These are phyloP conservation scores for Cladosporium sp. DNA, from an alignment of 2,329 filamentous ascomycete species.

Conservation along the genomic window DNA sequence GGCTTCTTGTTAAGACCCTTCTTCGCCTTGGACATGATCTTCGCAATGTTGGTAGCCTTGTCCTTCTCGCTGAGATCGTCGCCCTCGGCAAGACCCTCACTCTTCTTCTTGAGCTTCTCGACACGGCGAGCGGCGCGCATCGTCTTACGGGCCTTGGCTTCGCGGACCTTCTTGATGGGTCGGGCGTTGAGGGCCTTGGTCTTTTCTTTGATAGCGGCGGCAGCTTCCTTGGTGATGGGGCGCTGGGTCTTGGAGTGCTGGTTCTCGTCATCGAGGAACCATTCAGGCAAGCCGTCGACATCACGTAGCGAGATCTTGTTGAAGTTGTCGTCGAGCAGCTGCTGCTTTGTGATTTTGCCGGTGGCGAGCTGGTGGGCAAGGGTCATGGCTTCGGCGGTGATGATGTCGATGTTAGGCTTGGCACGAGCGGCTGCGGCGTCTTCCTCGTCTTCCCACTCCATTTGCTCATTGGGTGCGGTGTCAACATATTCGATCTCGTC, in stretches of 20 bases:
- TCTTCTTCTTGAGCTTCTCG: conserved; percentile 97
- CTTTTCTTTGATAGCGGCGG: conserved; percentile 92
- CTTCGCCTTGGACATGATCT: conserved; percentile 75
- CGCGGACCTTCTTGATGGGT: conserved; percentile 98
- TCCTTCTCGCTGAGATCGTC: conserved; percentile 95
- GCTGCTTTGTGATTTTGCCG: conserved; percentile 74
- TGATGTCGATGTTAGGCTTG: conserved; percentile 86
- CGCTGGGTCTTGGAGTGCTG: conserved; percentile 81
- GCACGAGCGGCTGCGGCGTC: conserved; percentile 46
- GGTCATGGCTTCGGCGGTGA: conserved; percentile 99
- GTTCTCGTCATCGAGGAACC: conserved; percentile 93
- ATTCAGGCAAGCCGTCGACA: conserved; percentile 87
- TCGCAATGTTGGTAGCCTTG: conserved; percentile 81
- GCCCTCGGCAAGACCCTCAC: conserved; percentile 82
- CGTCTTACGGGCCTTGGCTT: conserved; percentile 96
- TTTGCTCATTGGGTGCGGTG: conserved; percentile 35
- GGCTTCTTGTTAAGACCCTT: conserved; percentile 74
- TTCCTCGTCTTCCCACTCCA: conserved; percentile 37
- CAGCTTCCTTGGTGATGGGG: conserved; percentile 89
- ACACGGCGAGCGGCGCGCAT: conserved; percentile 86
- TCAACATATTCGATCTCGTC: conserved; percentile 33
- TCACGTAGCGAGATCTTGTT: conserved; percentile 92
- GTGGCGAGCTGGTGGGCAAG: conserved; percentile 88
- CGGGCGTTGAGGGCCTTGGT: conserved; percentile 87
- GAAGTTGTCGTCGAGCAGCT: conserved; percentile 87